Percentiles rank a stretch among this genome's conserved stretches.
These are phyloP conservation scores for Zea luxurians DNA, from an alignment of 176 grass and related monocot genomes.

Conservation along the genomic window DNA sequence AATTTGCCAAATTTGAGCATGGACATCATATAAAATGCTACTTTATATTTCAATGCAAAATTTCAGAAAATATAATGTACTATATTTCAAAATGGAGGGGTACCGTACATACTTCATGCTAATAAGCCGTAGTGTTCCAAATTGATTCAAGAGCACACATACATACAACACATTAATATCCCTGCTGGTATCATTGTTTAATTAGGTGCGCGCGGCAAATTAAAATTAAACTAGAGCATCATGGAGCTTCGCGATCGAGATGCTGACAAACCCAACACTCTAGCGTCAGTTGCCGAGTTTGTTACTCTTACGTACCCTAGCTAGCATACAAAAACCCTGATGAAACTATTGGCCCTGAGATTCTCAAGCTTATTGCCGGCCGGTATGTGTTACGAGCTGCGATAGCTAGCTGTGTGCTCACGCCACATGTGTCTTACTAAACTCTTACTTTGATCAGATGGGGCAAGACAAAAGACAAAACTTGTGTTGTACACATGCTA, in stretches of 20 bases:
- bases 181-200: not conserved
- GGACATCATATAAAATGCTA: no score
- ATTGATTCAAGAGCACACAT: no score
- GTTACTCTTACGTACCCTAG: slow-evolving; percentile 8
- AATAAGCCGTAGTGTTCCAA: no score
- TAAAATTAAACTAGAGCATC: slow-evolving; percentile 7
- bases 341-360: not conserved
- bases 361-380: no score
- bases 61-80: not conserved
- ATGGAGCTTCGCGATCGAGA: not conserved
- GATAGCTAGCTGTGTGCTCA: not conserved
- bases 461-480: slow-evolving; percentile 13
- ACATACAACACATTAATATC: not conserved
- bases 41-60: no score
- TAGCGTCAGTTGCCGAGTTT: not conserved
- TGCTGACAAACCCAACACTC: slow-evolving; percentile 5
- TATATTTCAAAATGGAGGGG: not conserved
- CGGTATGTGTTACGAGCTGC: not conserved
- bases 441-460: not conserved
- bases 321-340: not conserved
- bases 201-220: not conserved
- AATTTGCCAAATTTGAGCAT: no score
- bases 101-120: no score
- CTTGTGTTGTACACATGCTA: not conserved
- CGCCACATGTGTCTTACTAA: not conserved